These are phyloP conservation scores for Dunaliella salina DNA, from an alignment of 163 green algal genomes.

Conservation along the genomic window DNA sequence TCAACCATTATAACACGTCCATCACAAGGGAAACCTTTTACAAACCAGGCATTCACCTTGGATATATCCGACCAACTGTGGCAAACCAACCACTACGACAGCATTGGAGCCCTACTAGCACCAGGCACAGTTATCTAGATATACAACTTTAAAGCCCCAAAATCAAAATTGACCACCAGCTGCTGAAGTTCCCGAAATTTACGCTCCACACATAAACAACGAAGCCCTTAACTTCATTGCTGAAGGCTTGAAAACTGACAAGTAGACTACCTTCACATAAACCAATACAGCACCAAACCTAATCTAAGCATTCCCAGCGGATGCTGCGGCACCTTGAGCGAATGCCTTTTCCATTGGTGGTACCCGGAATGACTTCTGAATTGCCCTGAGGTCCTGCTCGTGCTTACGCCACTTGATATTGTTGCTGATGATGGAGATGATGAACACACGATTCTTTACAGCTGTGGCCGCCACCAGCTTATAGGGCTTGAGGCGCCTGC, in stretches of 20 bases:
- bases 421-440: constrained; percentile 64
- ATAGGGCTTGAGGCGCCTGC: constrained; percentile 59
- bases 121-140: no score
- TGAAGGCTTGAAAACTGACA: not conserved
- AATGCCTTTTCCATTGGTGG: not conserved
- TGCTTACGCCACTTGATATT: constrained; percentile 66
- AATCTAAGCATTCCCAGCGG: not conserved
- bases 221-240: no score
- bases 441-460: constrained; percentile 79
- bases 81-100: no score
- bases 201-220: no score
- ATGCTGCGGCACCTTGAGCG: not conserved
- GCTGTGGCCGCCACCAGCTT: constrained; percentile 74
- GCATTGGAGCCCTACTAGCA: no score
- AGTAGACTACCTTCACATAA: not conserved
- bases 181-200: no score
- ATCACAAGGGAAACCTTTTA: no score
- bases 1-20: no score
- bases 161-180: no score
- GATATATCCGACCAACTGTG: no score
- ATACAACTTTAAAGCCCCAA: no score
- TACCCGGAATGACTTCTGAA: constrained; percentile 56
- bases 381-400: constrained; percentile 42
- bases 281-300: not conserved
- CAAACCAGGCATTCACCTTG: no score